A percentile compares a stretch with the other conserved stretches of the same genome.
These are phyloP conservation scores for Phytopythium vexans DNA, from an alignment of 352 stramenopile species.

Conservation along the genomic window DNA sequence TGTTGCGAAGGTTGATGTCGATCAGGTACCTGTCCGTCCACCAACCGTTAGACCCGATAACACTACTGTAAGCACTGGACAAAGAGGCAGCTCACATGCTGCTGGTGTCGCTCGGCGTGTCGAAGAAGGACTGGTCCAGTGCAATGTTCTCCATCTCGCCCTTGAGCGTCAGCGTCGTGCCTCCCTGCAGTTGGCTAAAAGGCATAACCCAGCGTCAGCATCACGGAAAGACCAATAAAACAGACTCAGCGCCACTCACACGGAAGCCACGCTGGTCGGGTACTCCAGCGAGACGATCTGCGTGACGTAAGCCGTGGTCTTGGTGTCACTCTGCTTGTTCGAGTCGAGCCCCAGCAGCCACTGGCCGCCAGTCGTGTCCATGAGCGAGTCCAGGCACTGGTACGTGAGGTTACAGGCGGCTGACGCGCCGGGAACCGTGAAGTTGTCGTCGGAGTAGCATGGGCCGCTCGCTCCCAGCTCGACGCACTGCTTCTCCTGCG, in stretches of 20 bases:
- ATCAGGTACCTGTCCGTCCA: constrained; percentile 8
- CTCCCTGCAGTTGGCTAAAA: constrained; percentile 28
- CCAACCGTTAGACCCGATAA: background rate
- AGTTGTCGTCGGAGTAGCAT: constrained; percentile 26
- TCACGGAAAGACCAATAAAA: background rate
- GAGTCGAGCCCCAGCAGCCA: constrained; percentile 31
- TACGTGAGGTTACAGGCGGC: constrained; percentile 46
- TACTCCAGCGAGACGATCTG: constrained; percentile 42
- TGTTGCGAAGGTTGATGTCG: constrained; percentile 32
- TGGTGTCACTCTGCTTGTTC: constrained; percentile 15
- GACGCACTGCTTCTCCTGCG: constrained; percentile 23
- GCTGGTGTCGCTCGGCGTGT: constrained; percentile 23
- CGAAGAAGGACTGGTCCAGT: constrained; percentile 54
- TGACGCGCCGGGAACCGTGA: constrained; percentile 16
- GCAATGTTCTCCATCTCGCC: constrained; percentile 38
- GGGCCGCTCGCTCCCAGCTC: constrained; percentile 26
- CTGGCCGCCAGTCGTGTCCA: constrained; percentile 25
- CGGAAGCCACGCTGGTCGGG: constrained; percentile 16
- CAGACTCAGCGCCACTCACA: constrained; percentile 24
- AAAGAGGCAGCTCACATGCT: constrained; percentile 21
- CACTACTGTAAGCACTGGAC: background rate
- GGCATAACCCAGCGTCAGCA: constrained; percentile 9
- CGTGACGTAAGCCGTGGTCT: constrained; percentile 46
- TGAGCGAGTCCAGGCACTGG: constrained; percentile 47
- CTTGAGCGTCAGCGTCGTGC: constrained; percentile 25